Percentiles rank a stretch among this genome's conserved stretches.
Evolutionary conservation across 1,139 yeast species (phyloP).

Genomic region (Geotrichum histeridarum): DNA sequence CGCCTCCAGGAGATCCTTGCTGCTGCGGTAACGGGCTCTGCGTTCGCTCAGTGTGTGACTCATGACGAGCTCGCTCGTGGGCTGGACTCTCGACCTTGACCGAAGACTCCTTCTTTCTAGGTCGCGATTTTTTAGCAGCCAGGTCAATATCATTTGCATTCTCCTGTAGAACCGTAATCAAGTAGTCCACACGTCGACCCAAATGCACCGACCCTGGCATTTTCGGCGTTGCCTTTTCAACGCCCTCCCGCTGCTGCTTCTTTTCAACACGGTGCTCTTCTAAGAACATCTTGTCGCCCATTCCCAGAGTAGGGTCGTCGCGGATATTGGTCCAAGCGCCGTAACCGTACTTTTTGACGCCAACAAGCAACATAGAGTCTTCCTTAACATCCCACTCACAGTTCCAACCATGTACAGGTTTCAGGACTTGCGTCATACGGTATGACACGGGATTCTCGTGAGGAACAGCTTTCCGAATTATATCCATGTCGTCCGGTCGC

Average conservation of each 20-base stretch:
- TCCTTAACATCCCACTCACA: slow-evolving; percentile 80
- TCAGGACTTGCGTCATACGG: slow-evolving; percentile 57
- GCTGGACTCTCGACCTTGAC: background rate
- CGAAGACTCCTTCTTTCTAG: slow-evolving; percentile 8
- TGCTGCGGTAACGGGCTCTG: slow-evolving; percentile 5
- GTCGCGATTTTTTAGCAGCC: slow-evolving; percentile 4
- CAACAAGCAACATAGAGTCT: slow-evolving; percentile 81
- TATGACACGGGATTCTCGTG: slow-evolving; percentile 43
- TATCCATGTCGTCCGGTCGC: slow-evolving; percentile 76
- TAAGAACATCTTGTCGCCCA: slow-evolving; percentile 77
- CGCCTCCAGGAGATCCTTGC: slow-evolving; percentile 3
- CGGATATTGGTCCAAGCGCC: slow-evolving; percentile 94
- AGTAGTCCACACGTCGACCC: slow-evolving; percentile 88
- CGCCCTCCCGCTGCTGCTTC: slow-evolving; percentile 41
- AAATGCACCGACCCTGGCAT: slow-evolving; percentile 92
- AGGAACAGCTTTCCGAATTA: slow-evolving; percentile 57
- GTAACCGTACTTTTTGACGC: slow-evolving; percentile 88
- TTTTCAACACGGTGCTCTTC: slow-evolving; percentile 40
- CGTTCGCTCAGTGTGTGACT: slow-evolving; percentile 2
- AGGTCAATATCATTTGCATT: slow-evolving; percentile 45
- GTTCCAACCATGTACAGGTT: slow-evolving; percentile 85
- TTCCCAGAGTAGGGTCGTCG: slow-evolving; percentile 87
- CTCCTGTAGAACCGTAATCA: slow-evolving; percentile 57
- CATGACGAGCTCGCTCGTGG: slow-evolving; percentile 6
- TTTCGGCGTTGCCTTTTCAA: slow-evolving; percentile 35